Evolutionary conservation across 495 filamentous ascomycete species (phyloP).

Genomic region (Tuber umbilicatum): DNA sequence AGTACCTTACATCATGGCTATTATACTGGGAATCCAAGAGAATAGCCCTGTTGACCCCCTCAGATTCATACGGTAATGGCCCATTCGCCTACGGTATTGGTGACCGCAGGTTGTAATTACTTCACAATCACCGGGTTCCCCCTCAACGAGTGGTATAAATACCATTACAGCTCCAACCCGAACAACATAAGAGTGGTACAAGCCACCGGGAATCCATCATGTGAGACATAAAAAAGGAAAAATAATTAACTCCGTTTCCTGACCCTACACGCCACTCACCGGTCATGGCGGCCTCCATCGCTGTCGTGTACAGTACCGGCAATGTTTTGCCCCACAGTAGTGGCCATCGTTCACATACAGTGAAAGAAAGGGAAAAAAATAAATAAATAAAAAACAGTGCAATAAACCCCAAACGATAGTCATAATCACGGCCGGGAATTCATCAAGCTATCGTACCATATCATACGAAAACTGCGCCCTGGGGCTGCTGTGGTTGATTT

Average conservation of each 20-base stretch:
- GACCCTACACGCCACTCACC: background rate
- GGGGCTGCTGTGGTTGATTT: constrained; percentile 27
- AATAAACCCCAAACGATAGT: background rate
- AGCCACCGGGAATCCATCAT: background rate
- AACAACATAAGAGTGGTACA: background rate
- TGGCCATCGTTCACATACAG: background rate
- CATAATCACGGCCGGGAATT: background rate
- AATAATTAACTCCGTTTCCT: background rate
- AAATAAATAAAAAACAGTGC: background rate
- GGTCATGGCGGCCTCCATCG: background rate
- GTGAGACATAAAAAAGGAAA: background rate
- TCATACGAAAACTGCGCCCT: constrained; percentile 23
- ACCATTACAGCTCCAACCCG: background rate
- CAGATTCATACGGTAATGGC: no score
- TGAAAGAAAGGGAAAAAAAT: background rate
- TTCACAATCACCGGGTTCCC: background rate
- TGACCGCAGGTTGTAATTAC: background rate
- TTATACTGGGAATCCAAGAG: no score
- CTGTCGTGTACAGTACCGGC: no score
- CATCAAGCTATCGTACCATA: background rate
- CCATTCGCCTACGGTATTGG: no score
- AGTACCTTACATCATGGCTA: no score
- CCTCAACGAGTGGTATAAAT: background rate
- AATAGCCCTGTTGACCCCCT: no score
- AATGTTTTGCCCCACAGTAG: background rate